phyloP scores from a whole-genome alignment of 345 rosid species.

The Camelina hispida region DNA sequence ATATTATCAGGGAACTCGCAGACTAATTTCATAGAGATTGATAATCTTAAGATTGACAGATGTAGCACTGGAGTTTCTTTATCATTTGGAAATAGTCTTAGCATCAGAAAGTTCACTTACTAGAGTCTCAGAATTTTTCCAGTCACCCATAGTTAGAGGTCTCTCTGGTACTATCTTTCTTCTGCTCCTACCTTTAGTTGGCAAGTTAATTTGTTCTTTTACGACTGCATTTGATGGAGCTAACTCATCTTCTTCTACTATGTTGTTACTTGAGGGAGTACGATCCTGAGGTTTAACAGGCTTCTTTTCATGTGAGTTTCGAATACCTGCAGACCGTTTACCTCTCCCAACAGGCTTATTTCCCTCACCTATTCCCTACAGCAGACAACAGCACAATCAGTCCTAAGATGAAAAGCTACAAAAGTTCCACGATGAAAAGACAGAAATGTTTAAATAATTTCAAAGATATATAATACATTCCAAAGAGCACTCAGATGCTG shows the following conservation, averaged over 20 bases:
- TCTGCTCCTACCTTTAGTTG: conserved; percentile 75
- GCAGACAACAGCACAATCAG: conserved; percentile 32
- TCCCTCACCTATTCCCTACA: conserved; percentile 54
- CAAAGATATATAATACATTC: conserved; percentile 20
- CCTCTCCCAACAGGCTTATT: conserved; percentile 53
- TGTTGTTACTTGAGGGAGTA: conserved; percentile 55
- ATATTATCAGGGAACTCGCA: conserved; percentile 35
- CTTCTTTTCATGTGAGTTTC: conserved; percentile 57
- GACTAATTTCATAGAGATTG: conserved; percentile 34
- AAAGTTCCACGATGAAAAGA: not conserved
- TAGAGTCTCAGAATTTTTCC: conserved; percentile 43
- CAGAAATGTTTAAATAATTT: not conserved
- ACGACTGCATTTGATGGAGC: conserved; percentile 51
- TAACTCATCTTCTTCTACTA: conserved; percentile 52
- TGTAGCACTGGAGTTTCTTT: conserved; percentile 26
- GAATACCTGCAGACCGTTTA: conserved; percentile 51
- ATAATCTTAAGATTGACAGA: conserved; percentile 52
- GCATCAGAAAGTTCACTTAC: conserved; percentile 48
- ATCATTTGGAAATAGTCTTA: conserved; percentile 43
- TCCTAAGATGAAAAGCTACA: conserved; percentile 28
- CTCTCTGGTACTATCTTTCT: conserved; percentile 59
- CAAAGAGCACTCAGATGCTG: conserved; percentile 15
- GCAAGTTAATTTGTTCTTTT: conserved; percentile 55
- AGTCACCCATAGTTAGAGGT: conserved; percentile 48
- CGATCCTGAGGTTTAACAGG: conserved; percentile 52